Evolutionary conservation across 768 basidiomycete species (phyloP).

Genomic region (Flagelloscypha sp.): DNA sequence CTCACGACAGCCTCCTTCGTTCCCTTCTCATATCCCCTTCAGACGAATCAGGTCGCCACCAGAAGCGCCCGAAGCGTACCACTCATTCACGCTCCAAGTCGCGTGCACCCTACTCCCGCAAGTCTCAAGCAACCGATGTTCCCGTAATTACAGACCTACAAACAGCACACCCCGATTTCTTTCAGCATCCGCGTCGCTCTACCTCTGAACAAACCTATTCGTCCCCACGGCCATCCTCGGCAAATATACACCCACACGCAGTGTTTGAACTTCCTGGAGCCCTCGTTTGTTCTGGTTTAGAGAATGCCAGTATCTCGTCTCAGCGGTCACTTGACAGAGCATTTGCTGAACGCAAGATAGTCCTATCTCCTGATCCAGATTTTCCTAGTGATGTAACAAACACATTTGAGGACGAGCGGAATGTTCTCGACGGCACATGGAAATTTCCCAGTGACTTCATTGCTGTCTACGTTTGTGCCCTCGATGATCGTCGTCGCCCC

Average conservation of each 20-base stretch:
- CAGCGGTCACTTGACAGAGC: conserved; percentile 52
- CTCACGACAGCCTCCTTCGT: no score
- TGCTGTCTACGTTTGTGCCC: conserved; percentile 62
- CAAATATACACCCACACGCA: conserved; percentile 1
- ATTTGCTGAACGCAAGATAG: conserved; percentile 42
- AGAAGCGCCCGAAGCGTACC: no score
- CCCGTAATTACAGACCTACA: no score
- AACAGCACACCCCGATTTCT: no score
- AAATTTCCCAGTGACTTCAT: conserved; percentile 63
- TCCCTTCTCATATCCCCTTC: no score
- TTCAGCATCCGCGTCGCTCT: no score
- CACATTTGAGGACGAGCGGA: conserved; percentile 18
- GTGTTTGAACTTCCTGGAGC: conserved; percentile 41
- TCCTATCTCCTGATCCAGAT: conserved; percentile 29
- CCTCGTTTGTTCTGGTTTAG: conserved; percentile 65
- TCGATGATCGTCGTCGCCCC: conserved; percentile 58
- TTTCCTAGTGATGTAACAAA: conserved; percentile 6
- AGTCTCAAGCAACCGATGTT: no score
- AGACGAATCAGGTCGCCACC: no score
- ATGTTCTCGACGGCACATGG: conserved; percentile 36
- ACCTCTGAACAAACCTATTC: background rate
- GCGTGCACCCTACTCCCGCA: no score
- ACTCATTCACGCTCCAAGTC: no score
- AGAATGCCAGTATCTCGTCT: conserved; percentile 42
- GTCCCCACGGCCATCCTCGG: background rate